phyloP scores from a whole-genome alignment of 1,139 yeast species.

The Trichomonascaceae sp. region DNA sequence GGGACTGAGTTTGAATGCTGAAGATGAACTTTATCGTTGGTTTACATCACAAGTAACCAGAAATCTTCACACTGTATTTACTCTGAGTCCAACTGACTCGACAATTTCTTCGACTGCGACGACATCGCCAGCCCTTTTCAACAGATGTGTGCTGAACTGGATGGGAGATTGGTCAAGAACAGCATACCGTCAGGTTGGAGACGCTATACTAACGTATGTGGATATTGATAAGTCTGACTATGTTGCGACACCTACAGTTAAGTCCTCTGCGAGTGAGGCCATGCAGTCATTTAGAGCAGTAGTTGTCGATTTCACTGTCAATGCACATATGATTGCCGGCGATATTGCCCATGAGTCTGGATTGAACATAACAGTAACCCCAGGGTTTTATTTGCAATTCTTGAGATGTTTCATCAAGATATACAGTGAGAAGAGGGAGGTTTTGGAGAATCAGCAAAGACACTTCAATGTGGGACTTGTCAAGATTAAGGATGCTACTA shows the following conservation, averaged over 20 bases:
- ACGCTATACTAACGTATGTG: constrained; percentile 37
- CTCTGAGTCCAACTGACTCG: constrained; percentile 53
- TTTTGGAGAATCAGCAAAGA: constrained; percentile 60
- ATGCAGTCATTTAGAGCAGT: constrained; percentile 40
- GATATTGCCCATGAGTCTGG: constrained; percentile 7
- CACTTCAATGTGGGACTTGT: constrained; percentile 72
- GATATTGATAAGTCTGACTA: constrained; percentile 50
- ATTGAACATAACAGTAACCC: constrained; percentile 33
- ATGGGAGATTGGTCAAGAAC: constrained; percentile 74
- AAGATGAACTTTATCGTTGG: constrained; percentile 74
- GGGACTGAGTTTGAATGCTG: constrained; percentile 59
- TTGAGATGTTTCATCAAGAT: constrained; percentile 43
- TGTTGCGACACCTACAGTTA: constrained; percentile 29
- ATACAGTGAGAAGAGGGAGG: constrained; percentile 41
- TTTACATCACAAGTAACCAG: constrained; percentile 60
- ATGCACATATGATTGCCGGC: constrained; percentile 33
- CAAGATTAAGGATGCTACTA: constrained; percentile 68
- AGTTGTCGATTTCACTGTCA: constrained; percentile 43
- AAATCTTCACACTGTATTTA: constrained; percentile 79
- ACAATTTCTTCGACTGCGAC: constrained; percentile 41
- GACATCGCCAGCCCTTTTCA: constrained; percentile 85
- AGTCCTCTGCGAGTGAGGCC: constrained; percentile 3
- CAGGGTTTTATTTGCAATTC: constrained; percentile 53
- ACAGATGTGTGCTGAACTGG: constrained; percentile 86
- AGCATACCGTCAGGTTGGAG: constrained; percentile 49